Percentiles rank a stretch among this genome's conserved stretches.
phyloP scores from a whole-genome alignment of 768 basidiomycete species.

The Hirschioporus abietinus region DNA sequence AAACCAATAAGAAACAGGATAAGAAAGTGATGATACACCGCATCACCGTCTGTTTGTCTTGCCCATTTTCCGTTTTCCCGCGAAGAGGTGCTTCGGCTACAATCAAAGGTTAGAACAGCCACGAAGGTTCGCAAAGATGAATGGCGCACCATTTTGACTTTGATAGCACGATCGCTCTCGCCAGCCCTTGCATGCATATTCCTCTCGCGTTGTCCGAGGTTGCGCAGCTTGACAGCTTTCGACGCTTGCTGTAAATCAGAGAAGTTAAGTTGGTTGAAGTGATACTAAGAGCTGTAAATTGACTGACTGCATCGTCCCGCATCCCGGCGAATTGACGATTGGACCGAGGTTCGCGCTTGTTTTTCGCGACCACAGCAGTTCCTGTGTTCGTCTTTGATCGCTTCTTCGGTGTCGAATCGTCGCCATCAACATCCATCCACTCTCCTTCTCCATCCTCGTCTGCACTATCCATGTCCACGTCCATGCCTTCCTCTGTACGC shows the following conservation, averaged over 20 bases:
- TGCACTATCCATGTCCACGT: conserved; percentile 45
- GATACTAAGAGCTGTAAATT: neutral
- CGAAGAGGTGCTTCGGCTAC: conserved; percentile 82
- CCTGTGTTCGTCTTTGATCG: conserved; percentile 60
- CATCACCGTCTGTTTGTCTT: conserved; percentile 69
- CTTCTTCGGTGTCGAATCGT: conserved; percentile 49
- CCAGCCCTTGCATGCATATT: conserved; percentile 89
- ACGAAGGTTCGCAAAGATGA: conserved; percentile 6
- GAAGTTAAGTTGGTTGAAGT: conserved; percentile 10
- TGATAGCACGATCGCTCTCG: conserved; percentile 81
- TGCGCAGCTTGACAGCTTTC: conserved; percentile 76
- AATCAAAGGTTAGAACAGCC: conserved; percentile 7
- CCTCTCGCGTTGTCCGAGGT: conserved; percentile 80
- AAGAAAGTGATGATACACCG: neutral
- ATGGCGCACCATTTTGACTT: conserved; percentile 71
- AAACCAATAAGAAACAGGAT: neutral
- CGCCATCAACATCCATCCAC: conserved; percentile 43
- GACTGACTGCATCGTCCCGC: conserved; percentile 64
- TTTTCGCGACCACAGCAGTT: conserved; percentile 37
- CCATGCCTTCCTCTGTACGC: conserved; percentile 53
- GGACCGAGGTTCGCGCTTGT: conserved; percentile 54
- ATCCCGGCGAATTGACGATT: conserved; percentile 78
- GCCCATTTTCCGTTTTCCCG: conserved; percentile 80
- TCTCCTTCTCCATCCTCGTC: conserved; percentile 34
- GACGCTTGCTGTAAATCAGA: conserved; percentile 57